phyloP scores from a whole-genome alignment of 108 stramenopile species.

The Fragilariopsis cylindrus region DNA sequence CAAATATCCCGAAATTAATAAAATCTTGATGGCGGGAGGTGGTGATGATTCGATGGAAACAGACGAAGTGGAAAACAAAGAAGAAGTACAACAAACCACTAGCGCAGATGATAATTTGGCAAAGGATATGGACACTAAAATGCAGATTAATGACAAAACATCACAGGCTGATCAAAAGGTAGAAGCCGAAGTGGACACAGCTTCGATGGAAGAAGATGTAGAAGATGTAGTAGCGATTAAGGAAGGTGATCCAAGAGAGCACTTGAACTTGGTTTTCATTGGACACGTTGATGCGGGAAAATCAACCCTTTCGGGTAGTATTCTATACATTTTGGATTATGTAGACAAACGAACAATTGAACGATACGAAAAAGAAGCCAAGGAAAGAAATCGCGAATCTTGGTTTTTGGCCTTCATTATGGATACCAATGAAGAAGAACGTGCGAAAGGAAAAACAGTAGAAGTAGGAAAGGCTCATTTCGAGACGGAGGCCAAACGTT shows the following conservation, averaged over 20 bases:
- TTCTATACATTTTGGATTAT: conserved; percentile 96
- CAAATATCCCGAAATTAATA: conserved; percentile 75
- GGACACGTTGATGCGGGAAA: conserved; percentile 99
- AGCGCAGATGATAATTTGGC: conserved; percentile 28
- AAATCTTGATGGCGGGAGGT: conserved; percentile 35
- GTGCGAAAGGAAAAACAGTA: conserved; percentile 99
- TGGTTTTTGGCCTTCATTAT: conserved; percentile 99
- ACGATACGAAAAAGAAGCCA: conserved; percentile 97
- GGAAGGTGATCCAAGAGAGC: conserved; percentile 97
- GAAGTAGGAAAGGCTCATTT: conserved; percentile 99
- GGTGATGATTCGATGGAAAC: conserved; percentile 38
- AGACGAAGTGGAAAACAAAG: conserved; percentile 26
- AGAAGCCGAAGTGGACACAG: conserved; percentile 43
- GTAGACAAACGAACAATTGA: conserved; percentile 99
- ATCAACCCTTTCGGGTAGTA: conserved; percentile 96
- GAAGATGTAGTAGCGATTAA: conserved; percentile 37
- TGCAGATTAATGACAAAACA: conserved; percentile 46
- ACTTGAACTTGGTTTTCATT: conserved; percentile 98
- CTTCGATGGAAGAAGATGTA: conserved; percentile 30
- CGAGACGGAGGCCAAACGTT: conserved; percentile 91
- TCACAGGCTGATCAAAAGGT: conserved; percentile 33
- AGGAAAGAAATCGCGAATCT: conserved; percentile 98
- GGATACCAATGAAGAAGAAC: conserved; percentile 99
- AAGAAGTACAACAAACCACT: neutral
- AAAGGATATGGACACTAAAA: conserved; percentile 45